Evolutionary conservation across 139 green algal genomes (phyloP), one percentile per base, ranked within the genome.

Genomic region (Closterium sp.): DNA sequence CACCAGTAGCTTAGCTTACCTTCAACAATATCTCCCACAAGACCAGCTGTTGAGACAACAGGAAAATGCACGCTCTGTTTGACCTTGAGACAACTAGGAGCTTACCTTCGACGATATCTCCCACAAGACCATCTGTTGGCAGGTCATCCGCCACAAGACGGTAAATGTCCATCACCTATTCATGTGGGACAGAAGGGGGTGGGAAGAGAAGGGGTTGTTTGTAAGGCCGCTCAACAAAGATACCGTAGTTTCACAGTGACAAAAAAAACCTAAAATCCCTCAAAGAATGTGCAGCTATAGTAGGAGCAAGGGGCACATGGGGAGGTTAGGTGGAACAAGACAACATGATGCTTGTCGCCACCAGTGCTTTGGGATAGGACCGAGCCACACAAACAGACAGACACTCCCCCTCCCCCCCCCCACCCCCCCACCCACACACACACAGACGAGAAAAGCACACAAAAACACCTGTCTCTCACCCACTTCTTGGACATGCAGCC

Each of bases 401-500:
- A 9, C 36, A 91, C 35, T 9, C 35, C 19, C 8, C 33, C 88
- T 69, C 93, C 28, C 95, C 96, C 91, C 97, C 95, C 4, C 84
- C 33, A 19, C 98, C 95, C 21, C 98, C n/a, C n/a, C n/a, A n/a
- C n/a, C n/a, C n/a, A n/a, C n/a, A n/a, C n/a, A 99, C 90, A 97
- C 96, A 25, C 92, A 97, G 88, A 99, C 94, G 94, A 99, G 97
- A 32, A 99, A 33, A 31, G 34, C 76, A 88, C 8, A 16, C n/a
- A 33, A 87, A 21, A 6, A 88, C 25, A 32, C 33, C 25, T 2
- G 1, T 4, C 4, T 19, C 33, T 34, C 69, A 88, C 30, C 33
- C 34, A 94, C 86, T 91, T 98, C 96, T 2, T 95, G 83, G 1
- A 99, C 86, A 92, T 98, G 97, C 95, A 99, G 96, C 43, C 96